Percentiles rank a stretch among this genome's conserved stretches.
Conservation (phyloP, 148 eudicot genomes). For the Pharnaceum exiguum region DNA sequence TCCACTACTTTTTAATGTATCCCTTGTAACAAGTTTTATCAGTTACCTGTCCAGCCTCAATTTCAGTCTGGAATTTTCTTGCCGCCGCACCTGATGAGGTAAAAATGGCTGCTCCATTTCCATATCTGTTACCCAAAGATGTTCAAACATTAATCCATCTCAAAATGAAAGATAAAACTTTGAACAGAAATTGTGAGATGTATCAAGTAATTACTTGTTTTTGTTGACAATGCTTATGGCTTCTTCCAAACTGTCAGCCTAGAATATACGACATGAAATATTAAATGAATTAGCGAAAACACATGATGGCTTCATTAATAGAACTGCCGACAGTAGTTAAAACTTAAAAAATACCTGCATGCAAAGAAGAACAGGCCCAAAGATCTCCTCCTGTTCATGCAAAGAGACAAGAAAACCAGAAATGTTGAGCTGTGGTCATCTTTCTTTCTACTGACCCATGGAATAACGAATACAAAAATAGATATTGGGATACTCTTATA, state of each 20-base stretch:
- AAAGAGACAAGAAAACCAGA: not conserved
- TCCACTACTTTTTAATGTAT: not conserved
- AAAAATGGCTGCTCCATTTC: slow-evolving; percentile 92
- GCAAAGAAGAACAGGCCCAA: slow-evolving; percentile 95
- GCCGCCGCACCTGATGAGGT: slow-evolving; percentile 93
- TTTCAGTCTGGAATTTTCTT: slow-evolving; percentile 90
- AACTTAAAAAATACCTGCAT: slow-evolving; percentile 95
- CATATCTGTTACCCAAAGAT: slow-evolving; percentile 52
- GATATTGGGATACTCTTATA: not conserved
- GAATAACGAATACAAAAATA: not conserved
- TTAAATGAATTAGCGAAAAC: not conserved
- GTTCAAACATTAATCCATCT: not conserved
- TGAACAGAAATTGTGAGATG: not conserved
- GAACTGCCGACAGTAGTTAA: not conserved
- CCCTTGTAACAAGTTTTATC: not conserved
- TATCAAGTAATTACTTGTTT: slow-evolving; percentile 50
- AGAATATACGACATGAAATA: slow-evolving; percentile 20
- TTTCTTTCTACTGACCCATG: not conserved
- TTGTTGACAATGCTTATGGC: slow-evolving; percentile 77
- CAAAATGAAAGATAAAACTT: not conserved
- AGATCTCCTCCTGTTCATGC: slow-evolving; percentile 80
- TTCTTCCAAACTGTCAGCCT: slow-evolving; percentile 96
- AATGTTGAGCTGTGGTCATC: not conserved
- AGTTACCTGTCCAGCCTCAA: slow-evolving; percentile 94
- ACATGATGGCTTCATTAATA: not conserved